Evolutionary conservation across 2,329 filamentous ascomycete genomes (phyloP).

Genomic region (Cladosporium sp.): DNA sequence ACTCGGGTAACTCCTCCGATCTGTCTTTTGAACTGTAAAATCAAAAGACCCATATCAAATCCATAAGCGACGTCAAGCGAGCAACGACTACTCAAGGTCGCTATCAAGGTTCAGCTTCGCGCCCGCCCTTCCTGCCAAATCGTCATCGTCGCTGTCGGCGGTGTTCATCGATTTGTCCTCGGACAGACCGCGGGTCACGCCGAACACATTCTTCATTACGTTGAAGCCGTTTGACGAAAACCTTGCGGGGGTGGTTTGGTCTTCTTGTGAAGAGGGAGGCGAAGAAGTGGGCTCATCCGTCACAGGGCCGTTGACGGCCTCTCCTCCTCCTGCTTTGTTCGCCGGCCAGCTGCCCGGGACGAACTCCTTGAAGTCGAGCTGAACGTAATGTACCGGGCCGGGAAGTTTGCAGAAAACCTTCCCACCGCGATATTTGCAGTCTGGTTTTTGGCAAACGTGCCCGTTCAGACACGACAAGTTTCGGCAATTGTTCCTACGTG

Average conservation of each 20-base stretch:
- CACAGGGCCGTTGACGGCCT: neutral
- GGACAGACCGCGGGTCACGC: slow-evolving; percentile 1
- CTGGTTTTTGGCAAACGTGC: slow-evolving; percentile 40
- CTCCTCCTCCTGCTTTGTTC: too few species aligned
- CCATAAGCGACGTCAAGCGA: too few species aligned
- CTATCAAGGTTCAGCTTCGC: slow-evolving; percentile 1
- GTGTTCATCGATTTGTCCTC: neutral
- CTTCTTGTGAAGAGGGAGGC: neutral
- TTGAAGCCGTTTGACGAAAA: neutral
- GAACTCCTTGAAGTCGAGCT: neutral
- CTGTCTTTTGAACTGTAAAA: too few species aligned
- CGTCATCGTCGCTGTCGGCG: slow-evolving; percentile 1
- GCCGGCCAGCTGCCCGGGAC: neutral
- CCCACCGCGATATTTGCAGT: slow-evolving; percentile 26
- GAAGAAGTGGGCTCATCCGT: neutral
- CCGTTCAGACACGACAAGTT: slow-evolving; percentile 42
- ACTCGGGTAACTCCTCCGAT: too few species aligned
- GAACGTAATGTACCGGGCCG: slow-evolving; percentile 1
- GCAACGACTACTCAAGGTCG: neutral
- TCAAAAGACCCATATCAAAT: too few species aligned
- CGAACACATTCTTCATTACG: neutral
- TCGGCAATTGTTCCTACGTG: slow-evolving; percentile 39
- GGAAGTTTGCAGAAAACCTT: slow-evolving; percentile 23
- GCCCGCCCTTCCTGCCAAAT: neutral
- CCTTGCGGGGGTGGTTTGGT: neutral